Evolutionary conservation across 2,329 filamentous ascomycete genomes (phyloP).

Genomic region (Aaosphaeria arxii): DNA sequence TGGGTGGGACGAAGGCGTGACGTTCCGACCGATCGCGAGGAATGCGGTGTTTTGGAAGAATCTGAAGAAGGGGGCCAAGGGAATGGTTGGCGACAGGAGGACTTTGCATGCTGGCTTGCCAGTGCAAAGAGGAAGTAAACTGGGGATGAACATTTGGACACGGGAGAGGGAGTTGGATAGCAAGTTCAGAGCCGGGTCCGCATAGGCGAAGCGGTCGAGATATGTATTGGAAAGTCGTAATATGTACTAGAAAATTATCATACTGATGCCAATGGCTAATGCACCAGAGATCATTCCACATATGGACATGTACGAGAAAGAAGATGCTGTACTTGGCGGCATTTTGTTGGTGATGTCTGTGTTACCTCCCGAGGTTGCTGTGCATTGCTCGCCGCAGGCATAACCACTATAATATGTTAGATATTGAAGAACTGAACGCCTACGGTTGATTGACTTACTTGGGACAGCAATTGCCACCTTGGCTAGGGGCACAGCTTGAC

Average conservation of each 20-base stretch:
- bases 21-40: conserved; percentile 53
- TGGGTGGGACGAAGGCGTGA: conserved; percentile 44
- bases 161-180: conserved; percentile 14
- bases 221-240: background rate
- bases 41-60: conserved; percentile 62
- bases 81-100: conserved; percentile 48
- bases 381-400: conserved; percentile 34
- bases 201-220: background rate
- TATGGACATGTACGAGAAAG: conserved; percentile 21
- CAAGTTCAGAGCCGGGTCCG: conserved; percentile 14
- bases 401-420: conserved; percentile 16
- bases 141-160: conserved; percentile 35
- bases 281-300: conserved; percentile 30
- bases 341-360: conserved; percentile 33
- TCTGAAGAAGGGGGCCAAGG: conserved; percentile 50
- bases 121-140: conserved; percentile 52
- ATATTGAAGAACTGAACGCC: background rate
- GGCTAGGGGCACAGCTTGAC: conserved; percentile 66
- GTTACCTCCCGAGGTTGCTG: conserved; percentile 27
- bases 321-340: conserved; percentile 34
- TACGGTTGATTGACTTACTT: conserved; percentile 55
- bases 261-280: conserved; percentile 32
- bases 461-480: conserved; percentile 80
- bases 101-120: conserved; percentile 54
- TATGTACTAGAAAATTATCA: conserved; percentile 25